Evolutionary conservation across 1,139 yeast genomes (phyloP).

Genomic region (Blastobotrys aristatus): DNA sequence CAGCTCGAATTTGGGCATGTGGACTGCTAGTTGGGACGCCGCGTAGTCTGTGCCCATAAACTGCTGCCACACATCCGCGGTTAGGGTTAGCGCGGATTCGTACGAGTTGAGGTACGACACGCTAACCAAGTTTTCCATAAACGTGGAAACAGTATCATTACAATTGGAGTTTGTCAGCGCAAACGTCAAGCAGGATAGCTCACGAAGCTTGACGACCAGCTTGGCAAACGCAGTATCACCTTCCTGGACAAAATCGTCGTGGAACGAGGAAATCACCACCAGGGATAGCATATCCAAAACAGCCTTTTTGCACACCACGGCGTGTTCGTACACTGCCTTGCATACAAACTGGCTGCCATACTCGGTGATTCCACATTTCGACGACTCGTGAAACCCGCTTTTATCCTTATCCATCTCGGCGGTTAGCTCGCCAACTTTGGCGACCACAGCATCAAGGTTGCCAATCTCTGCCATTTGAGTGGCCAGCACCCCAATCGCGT

Average conservation of each 20-base stretch:
- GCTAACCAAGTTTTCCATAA: slow-evolving; percentile 12
- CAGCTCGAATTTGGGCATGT: slow-evolving; percentile 5
- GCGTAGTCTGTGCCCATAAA: slow-evolving; percentile 11
- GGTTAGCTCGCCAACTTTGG: slow-evolving; percentile 3
- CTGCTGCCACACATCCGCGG: slow-evolving; percentile 13
- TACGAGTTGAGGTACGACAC: neutral
- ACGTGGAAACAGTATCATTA: slow-evolving; percentile 2
- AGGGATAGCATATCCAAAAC: slow-evolving; percentile 22
- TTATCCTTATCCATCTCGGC: neutral
- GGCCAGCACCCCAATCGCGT: slow-evolving; percentile 19
- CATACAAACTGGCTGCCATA: slow-evolving; percentile 21
- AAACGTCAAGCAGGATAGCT: neutral
- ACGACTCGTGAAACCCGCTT: neutral
- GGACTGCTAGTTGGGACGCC: slow-evolving; percentile 14
- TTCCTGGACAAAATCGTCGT: slow-evolving; percentile 22
- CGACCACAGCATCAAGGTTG: slow-evolving; percentile 17
- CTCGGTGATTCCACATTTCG: slow-evolving; percentile 8
- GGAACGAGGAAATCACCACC: slow-evolving; percentile 20
- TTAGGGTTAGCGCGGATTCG: neutral
- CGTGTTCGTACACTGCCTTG: slow-evolving; percentile 20
- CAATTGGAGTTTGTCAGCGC: neutral
- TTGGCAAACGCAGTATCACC: slow-evolving; percentile 17
- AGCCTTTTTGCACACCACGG: slow-evolving; percentile 17
- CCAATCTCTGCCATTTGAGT: slow-evolving; percentile 21
- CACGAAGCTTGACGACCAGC: slow-evolving; percentile 4